Percentiles rank a stretch among this genome's conserved stretches.
Evolutionary conservation across 768 basidiomycete species (phyloP).

Genomic region (Tricholomella constricta): DNA sequence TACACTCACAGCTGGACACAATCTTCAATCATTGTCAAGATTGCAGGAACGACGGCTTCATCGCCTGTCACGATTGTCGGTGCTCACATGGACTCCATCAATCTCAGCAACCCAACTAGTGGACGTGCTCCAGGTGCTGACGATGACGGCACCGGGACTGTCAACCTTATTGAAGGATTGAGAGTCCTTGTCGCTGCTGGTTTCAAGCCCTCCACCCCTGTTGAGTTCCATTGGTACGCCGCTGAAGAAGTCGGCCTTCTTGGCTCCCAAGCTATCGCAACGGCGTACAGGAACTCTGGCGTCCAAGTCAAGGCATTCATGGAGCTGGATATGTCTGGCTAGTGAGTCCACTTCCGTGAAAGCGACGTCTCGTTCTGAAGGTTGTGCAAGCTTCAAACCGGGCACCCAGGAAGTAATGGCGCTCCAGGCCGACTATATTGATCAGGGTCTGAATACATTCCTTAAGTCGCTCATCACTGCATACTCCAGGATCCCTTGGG

Average conservation of each 20-base stretch:
- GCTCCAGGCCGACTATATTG: slow-evolving; percentile 42
- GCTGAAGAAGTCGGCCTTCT: slow-evolving; percentile 52
- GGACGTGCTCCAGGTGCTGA: slow-evolving; percentile 20
- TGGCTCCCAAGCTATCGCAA: slow-evolving; percentile 48
- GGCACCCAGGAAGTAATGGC: slow-evolving; percentile 44
- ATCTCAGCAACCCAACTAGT: slow-evolving; percentile 12
- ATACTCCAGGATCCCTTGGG: slow-evolving; percentile 39
- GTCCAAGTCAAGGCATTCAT: slow-evolving; percentile 42
- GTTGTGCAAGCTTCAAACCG: slow-evolving; percentile 42
- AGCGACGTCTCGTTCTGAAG: slow-evolving; percentile 1
- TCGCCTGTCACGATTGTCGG: slow-evolving; percentile 19
- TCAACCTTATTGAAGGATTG: slow-evolving; percentile 49
- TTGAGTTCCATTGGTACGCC: slow-evolving; percentile 47
- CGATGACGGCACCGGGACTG: slow-evolving; percentile 43
- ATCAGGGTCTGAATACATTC: slow-evolving; percentile 43
- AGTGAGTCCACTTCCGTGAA: slow-evolving; percentile 22
- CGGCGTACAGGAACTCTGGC: slow-evolving; percentile 42
- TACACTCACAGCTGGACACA: slow-evolving; percentile 18
- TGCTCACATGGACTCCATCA: slow-evolving; percentile 26
- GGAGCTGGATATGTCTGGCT: slow-evolving; percentile 50
- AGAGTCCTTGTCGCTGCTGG: slow-evolving; percentile 41
- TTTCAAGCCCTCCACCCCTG: slow-evolving; percentile 41
- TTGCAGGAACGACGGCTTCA: slow-evolving; percentile 7
- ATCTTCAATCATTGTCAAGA: slow-evolving; percentile 16
- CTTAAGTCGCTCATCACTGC: slow-evolving; percentile 40